A percentile compares a stretch with the other conserved stretches of the same genome.
Conservation (phyloP, 2,329 filamentous ascomycete genomes). For the Elsinoe necatrix region DNA sequence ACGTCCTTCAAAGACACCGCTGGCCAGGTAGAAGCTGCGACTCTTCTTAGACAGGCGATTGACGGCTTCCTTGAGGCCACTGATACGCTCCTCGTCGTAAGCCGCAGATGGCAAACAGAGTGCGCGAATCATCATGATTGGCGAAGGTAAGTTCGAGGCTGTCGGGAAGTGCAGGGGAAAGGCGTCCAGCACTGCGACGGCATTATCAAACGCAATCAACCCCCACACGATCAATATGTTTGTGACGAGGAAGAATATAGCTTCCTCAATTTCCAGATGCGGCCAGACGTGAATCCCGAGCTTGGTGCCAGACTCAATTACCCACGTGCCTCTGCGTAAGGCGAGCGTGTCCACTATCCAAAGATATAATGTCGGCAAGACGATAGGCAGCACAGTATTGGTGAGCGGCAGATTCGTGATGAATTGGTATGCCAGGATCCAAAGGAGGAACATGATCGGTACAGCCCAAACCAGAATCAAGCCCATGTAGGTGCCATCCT, state of each 20-base stretch:
- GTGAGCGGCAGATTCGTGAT: slow-evolving; percentile 51
- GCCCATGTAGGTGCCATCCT: slow-evolving; percentile 56
- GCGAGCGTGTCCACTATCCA: slow-evolving; percentile 66
- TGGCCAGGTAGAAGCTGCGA: slow-evolving; percentile 65
- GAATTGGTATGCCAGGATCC: slow-evolving; percentile 55
- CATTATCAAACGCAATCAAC: slow-evolving; percentile 60
- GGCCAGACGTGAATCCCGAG: slow-evolving; percentile 55
- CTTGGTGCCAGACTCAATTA: slow-evolving; percentile 60
- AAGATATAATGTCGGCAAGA: slow-evolving; percentile 58
- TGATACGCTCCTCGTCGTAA: slow-evolving; percentile 52
- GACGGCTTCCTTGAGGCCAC: slow-evolving; percentile 52
- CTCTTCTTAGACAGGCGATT: slow-evolving; percentile 54
- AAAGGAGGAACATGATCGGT: slow-evolving; percentile 57
- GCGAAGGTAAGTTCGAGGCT: slow-evolving; percentile 43
- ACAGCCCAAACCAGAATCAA: slow-evolving; percentile 62
- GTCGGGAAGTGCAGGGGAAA: slow-evolving; percentile 51
- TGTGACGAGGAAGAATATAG: slow-evolving; percentile 62
- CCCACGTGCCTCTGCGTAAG: slow-evolving; percentile 60
- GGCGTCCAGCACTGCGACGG: slow-evolving; percentile 54
- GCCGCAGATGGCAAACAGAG: slow-evolving; percentile 40
- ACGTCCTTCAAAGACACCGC: slow-evolving; percentile 58
- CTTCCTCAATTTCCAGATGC: slow-evolving; percentile 63
- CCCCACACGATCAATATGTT: slow-evolving; percentile 64
- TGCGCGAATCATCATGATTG: slow-evolving; percentile 44
- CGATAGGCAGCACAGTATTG: slow-evolving; percentile 52